Conservation (phyloP, 1,284 basidiomycete species). For the Mycosarcoma maydis region DNA sequence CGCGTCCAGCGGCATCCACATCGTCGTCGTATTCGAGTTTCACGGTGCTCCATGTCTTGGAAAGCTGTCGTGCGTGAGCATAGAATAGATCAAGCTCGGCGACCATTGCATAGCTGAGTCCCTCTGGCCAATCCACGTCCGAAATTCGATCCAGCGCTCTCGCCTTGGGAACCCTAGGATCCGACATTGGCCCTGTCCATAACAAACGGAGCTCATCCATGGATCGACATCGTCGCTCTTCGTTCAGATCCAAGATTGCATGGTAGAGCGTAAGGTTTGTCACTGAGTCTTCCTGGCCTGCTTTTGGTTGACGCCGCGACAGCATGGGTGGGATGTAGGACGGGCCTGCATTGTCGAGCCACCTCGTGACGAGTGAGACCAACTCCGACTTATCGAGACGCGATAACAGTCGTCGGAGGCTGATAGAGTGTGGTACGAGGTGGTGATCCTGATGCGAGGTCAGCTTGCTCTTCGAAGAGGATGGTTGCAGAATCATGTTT, state of each 20-base stretch:
- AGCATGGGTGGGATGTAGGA: constrained; percentile 43
- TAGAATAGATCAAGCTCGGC: constrained; percentile 44
- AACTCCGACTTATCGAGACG: constrained; percentile 45
- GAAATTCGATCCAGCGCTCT: constrained; percentile 50
- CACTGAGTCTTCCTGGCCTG: constrained; percentile 23
- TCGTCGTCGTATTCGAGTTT: constrained; percentile 49
- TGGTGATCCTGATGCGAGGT: constrained; percentile 34
- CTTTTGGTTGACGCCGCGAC: constrained; percentile 31
- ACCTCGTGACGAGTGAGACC: constrained; percentile 27
- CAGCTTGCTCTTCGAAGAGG: constrained; percentile 37
- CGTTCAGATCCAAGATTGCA: constrained; percentile 44
- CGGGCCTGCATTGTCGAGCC: constrained; percentile 33
- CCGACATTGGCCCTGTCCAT: constrained; percentile 49
- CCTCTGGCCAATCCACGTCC: constrained; percentile 55
- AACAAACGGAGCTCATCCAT: constrained; percentile 42
- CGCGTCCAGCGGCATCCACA: constrained; percentile 12
- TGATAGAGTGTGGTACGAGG: constrained; percentile 35
- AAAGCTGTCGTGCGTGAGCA: constrained; percentile 11
- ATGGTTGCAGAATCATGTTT: constrained; percentile 41
- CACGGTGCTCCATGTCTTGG: constrained; percentile 41
- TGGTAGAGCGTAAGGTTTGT: constrained; percentile 41
- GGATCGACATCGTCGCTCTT: constrained; percentile 42
- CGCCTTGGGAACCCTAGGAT: constrained; percentile 47
- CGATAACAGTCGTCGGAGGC: constrained; percentile 31
- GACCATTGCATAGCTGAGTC: constrained; percentile 51